Conservation (phyloP, 768 basidiomycete genomes). For the Leccinum aurantiacum region DNA sequence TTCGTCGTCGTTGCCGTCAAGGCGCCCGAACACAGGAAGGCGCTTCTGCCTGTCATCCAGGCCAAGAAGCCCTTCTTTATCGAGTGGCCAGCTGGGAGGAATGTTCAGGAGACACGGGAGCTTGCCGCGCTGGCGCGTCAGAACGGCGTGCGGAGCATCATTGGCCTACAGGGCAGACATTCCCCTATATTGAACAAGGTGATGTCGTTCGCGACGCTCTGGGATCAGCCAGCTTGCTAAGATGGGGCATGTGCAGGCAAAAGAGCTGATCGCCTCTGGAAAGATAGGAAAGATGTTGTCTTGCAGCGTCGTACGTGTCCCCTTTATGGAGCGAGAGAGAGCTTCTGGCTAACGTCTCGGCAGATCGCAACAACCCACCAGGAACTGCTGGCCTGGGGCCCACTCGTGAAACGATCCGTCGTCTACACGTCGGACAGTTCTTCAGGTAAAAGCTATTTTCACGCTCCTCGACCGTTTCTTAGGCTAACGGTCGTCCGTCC, state of each 20-base stretch:
- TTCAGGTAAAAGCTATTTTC: background rate
- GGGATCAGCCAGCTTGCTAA: background rate
- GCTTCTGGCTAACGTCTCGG: background rate
- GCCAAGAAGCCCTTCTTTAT: conserved; percentile 16
- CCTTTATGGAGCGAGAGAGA: background rate
- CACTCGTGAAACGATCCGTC: background rate
- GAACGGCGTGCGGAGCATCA: conserved; percentile 5
- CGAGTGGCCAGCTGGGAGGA: conserved; percentile 16
- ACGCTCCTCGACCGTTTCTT: background rate
- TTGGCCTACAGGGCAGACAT: conserved; percentile 15
- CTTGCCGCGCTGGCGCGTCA: conserved; percentile 9
- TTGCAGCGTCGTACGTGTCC: conserved; percentile 8
- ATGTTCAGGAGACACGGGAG: conserved; percentile 9
- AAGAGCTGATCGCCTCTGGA: conserved; percentile 8
- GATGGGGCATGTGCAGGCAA: background rate
- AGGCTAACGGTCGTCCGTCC: background rate
- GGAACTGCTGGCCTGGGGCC: conserved; percentile 1
- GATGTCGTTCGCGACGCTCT: background rate
- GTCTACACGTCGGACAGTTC: conserved; percentile 2
- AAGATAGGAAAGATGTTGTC: conserved; percentile 11
- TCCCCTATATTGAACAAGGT: conserved; percentile 13
- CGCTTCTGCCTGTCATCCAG: conserved; percentile 12
- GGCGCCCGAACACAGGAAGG: conserved; percentile 8
- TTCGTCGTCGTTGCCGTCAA: conserved; percentile 15
- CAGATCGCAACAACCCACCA: conserved; percentile 5